Percentiles rank a stretch among this genome's conserved stretches.
phyloP scores from a whole-genome alignment of 2,329 filamentous ascomycete species.

The Neocucurbitaria cava region DNA sequence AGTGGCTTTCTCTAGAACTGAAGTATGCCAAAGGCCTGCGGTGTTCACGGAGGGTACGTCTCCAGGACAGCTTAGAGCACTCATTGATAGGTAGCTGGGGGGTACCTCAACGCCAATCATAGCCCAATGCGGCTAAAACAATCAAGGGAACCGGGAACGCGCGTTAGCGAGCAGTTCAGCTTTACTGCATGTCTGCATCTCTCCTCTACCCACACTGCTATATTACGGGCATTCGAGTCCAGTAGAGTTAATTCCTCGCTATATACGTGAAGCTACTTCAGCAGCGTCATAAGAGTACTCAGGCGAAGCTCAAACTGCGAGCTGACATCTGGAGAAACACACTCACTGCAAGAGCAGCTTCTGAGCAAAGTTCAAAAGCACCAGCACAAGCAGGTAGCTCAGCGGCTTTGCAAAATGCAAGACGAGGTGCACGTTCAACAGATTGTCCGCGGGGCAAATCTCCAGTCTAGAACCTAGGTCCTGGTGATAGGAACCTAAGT shows the following conservation, averaged over 20 bases:
- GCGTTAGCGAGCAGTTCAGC: not conserved
- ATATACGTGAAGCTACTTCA: not conserved
- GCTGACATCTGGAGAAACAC: too few species aligned
- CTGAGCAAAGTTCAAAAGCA: not conserved
- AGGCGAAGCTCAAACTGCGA: not conserved
- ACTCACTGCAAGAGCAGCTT: not conserved
- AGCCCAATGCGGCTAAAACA: not conserved
- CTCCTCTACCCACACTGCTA: too few species aligned
- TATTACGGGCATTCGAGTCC: too few species aligned
- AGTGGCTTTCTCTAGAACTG: not conserved
- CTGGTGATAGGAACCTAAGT: too few species aligned
- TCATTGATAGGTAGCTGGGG: too few species aligned
- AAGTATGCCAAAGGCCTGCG: not conserved
- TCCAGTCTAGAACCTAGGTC: too few species aligned
- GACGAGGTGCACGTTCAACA: not conserved
- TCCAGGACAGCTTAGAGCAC: too few species aligned
- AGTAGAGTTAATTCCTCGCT: too few species aligned
- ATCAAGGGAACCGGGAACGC: not conserved
- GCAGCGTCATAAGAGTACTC: not conserved
- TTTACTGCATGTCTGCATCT: too few species aligned
- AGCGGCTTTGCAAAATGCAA: not conserved
- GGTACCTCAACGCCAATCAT: not conserved
- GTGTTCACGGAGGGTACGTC: too few species aligned
- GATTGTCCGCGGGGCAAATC: not conserved
- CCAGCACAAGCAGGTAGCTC: not conserved